Evolutionary conservation across 2,329 filamentous ascomycete species (phyloP), one percentile per base, ranked within the genome.

Genomic region (Sporothrix mexicana): DNA sequence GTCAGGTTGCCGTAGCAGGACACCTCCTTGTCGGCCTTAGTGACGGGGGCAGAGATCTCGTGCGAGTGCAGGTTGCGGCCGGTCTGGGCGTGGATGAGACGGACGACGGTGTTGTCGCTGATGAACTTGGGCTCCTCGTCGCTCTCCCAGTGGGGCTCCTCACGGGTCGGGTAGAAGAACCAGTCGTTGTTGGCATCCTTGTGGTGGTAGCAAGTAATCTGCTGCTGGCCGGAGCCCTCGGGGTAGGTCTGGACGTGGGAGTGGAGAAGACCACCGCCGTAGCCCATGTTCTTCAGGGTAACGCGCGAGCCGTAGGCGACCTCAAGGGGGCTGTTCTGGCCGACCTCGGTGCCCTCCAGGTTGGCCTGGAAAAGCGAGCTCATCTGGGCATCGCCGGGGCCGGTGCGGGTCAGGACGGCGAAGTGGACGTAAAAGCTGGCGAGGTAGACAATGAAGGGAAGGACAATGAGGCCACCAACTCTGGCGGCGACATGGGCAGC

Each of bases 101-200:
- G 95, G 77, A 99, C 89, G 73, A 89, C 84, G 78, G 92, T 88
- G 74, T 91, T 91, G 80, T 99, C 91, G 17, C 88, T 91, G 77
- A 98, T 89, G 79, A 91, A 97, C 74, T 93, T 86, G 49, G 92
- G 89, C 73, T 90, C 87, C n/a, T 85, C 90, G 74, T 93, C 90
- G 4, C 89, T 83, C 78, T 95, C 87, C 79, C 91, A 97, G 20
- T 92, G 91, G 30, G 87, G 83, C 73, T 97, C 89, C 71, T 86
- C 83, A 75, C 97, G 93, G 84, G 95, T 97, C 36, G 96, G 96
- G 82, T 98, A 98, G 83, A 99, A 95, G 84, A 97, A 97, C 96
- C 96, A 99, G 82, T 99, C 96, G 81, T 99, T 99, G 88, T 99
- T 99, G 81, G 95, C 88, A 85, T 99, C 96, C 82, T 99, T 99